Base-by-base conservation (phyloP, 768 basidiomycete species). In the Strobilomyces dryophilus region DNA sequence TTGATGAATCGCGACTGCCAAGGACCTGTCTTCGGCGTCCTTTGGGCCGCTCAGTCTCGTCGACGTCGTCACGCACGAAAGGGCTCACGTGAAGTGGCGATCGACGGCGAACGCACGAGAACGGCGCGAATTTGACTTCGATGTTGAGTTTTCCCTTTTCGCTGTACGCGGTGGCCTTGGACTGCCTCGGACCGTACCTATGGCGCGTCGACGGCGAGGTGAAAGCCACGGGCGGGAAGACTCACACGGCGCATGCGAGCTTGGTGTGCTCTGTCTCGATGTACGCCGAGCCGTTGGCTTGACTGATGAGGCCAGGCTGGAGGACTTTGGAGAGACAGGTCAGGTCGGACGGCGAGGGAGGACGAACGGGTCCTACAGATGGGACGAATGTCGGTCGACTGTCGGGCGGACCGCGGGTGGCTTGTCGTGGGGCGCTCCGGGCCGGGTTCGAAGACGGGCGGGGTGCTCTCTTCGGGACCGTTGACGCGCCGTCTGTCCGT, bases 281-380 rank as follows among this genome's bases (percentile, higher is more conserved):
- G 66, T 98, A 99, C 11, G 93, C 94, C 17, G 94, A 97, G 2
- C 97, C 97, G 65, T 93, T 95, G 1, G 97, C 95, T 71, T 97
- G 93, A 56, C 74, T 87, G 49, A 97, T 92, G 14, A 98, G 74
- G 9, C 94, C 93, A 27, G 92, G 84, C 66, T 94, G 86, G 45
- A 99, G 73, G 71, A 91, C 95, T 99, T 58, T 51, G 44, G 29
- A 40, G 52, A 53, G 51, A 47, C 57, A 37, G 45, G 41, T 50
- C 32, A 58, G 55, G 37, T 29, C 3, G 18, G 34, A 12, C 15
- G 45, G 47, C 45, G 42, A 26, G 29, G 42, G 35, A 17, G 9
- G 9, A 21, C 47, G 32, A 26, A 14, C 32, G 35, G 8, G 43
- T 72, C 83, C 49, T 69, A 95, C 95, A 98, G 54, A 98, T 91